Conservation (phyloP, 2,329 filamentous ascomycete species). For the Colletotrichum sp. region DNA sequence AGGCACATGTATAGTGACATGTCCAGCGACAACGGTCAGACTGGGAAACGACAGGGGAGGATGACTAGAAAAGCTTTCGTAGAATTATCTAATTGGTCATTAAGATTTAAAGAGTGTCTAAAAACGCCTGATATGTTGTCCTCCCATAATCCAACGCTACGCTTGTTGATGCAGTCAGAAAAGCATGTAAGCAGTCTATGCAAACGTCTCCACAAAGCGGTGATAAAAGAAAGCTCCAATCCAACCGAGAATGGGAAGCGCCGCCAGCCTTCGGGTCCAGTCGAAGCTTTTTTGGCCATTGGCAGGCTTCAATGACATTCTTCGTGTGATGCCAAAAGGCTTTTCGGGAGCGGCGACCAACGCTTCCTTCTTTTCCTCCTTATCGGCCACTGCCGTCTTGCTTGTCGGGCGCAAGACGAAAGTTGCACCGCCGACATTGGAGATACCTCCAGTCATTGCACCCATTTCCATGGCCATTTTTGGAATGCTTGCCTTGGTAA, state of each 20-base stretch:
- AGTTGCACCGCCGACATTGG: not conserved
- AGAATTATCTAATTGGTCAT: not conserved
- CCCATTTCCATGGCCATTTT: conserved; percentile 11
- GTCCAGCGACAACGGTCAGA: not conserved
- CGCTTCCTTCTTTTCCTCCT: not conserved
- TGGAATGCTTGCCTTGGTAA: conserved; percentile 25
- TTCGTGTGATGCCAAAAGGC: not conserved
- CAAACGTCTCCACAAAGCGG: conserved; percentile 5
- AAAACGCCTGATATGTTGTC: not conserved
- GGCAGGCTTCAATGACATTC: not conserved
- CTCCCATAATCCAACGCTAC: not conserved
- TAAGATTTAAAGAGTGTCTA: not conserved
- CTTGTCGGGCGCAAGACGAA: not conserved
- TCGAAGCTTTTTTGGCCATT: not conserved
- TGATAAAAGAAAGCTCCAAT: conserved; percentile 11
- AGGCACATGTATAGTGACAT: not conserved
- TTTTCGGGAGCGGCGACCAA: not conserved
- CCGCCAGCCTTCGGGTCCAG: conserved; percentile 13
- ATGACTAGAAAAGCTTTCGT: not conserved
- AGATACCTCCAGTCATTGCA: conserved; percentile 2
- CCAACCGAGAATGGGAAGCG: conserved; percentile 5
- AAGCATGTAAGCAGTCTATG: not conserved
- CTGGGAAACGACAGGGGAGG: not conserved
- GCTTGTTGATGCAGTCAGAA: not conserved
- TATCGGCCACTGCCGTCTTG: not conserved